Conservation (phyloP, 2,329 filamentous ascomycete genomes). For the Coniochaeta hoffmannii region DNA sequence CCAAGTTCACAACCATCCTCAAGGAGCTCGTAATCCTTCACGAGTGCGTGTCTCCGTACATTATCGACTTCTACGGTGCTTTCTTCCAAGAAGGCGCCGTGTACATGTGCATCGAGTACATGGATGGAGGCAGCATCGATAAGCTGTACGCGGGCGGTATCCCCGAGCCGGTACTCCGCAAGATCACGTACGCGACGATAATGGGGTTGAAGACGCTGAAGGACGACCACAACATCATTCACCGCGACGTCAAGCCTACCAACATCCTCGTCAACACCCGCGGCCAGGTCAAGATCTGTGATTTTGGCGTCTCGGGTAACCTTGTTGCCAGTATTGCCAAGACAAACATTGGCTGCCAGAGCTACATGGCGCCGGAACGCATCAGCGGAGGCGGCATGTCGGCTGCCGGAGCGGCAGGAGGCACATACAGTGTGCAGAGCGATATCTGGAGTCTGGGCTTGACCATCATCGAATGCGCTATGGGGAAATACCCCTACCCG, state of each 20-base stretch:
- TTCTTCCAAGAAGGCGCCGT: constrained; percentile 99
- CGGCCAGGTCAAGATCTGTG: constrained; percentile 95
- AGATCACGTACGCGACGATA: constrained; percentile 83
- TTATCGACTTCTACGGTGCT: constrained; percentile 97
- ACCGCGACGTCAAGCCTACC: constrained; percentile 97
- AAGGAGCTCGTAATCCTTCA: constrained; percentile 97
- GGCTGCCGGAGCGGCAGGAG: constrained; percentile 59
- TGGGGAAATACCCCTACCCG: constrained; percentile 92
- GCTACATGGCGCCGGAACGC: constrained; percentile 96
- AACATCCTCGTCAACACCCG: constrained; percentile 89
- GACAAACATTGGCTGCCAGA: constrained; percentile 98
- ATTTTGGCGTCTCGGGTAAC: constrained; percentile 96
- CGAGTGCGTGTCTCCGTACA: constrained; percentile 89
- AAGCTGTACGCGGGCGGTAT: constrained; percentile 89
- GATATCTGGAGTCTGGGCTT: constrained; percentile 96
- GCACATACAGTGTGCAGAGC: constrained; percentile 94
- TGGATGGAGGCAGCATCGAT: constrained; percentile 97
- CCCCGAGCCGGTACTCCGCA: constrained; percentile 78
- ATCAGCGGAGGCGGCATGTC: constrained; percentile 83
- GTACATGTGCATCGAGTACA: constrained; percentile 98
- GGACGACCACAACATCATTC: constrained; percentile 98
- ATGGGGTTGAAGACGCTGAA: constrained; percentile 90
- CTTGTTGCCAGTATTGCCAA: constrained; percentile 95
- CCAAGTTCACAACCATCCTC: constrained; percentile 93
- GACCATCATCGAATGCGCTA: constrained; percentile 91